phyloP scores from a whole-genome alignment of 2,329 filamentous ascomycete genomes.

The Penicillium janthinellum region DNA sequence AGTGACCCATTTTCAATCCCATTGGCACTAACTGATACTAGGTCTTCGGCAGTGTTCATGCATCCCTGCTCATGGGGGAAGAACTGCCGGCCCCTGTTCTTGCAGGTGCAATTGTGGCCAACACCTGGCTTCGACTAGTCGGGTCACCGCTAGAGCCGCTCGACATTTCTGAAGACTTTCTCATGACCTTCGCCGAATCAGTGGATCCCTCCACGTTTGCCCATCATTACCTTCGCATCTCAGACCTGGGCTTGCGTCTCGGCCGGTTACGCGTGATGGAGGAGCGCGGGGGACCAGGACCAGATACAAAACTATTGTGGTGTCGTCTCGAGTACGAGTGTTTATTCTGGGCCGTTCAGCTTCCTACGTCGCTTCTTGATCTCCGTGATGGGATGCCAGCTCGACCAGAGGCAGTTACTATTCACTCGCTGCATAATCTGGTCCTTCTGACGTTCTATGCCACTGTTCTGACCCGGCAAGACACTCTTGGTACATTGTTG shows the following conservation, averaged over 20 bases:
- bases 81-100: neutral
- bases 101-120: neutral
- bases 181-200: neutral
- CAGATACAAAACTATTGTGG: conserved; percentile 3
- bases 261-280: neutral
- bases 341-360: conserved; percentile 4
- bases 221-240: neutral
- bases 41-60: neutral
- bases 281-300: neutral
- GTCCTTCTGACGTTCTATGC: neutral
- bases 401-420: neutral
- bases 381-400: neutral
- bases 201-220: neutral
- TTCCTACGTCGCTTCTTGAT: conserved; percentile 1
- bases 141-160: neutral
- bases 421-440: neutral
- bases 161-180: neutral
- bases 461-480: neutral
- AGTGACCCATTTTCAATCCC: neutral
- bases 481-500: neutral
- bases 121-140: neutral
- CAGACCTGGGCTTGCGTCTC: neutral
- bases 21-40: neutral
- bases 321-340: conserved; percentile 7
- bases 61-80: neutral